Conservation (phyloP, 2,329 filamentous ascomycete species). For the Trichophyton schoenleinii region DNA sequence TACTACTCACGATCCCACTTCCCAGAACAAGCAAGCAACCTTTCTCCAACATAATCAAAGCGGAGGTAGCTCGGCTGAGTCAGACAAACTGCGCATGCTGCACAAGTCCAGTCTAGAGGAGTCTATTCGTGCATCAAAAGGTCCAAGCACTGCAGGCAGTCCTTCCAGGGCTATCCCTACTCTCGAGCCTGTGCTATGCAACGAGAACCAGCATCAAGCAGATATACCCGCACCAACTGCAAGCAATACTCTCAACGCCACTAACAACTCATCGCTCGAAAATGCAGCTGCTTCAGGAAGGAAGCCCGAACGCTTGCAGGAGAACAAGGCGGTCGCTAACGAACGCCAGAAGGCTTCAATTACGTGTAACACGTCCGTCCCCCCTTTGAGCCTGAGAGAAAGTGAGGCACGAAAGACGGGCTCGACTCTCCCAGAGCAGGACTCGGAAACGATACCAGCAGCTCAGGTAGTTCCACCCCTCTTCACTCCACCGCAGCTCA, state of each 20-base stretch:
- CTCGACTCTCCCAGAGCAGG: background rate
- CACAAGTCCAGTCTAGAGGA: background rate
- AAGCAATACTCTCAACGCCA: background rate
- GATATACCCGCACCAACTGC: background rate
- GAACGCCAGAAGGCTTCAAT: background rate
- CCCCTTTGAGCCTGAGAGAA: background rate
- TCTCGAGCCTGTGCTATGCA: background rate
- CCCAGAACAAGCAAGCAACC: background rate
- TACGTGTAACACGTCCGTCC: background rate
- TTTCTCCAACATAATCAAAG: background rate
- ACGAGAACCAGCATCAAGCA: background rate
- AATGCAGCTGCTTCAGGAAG: background rate
- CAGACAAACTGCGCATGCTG: background rate
- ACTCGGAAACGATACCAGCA: background rate
- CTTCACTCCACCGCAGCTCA: background rate
- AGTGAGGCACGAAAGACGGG: background rate
- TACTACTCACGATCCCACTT: background rate
- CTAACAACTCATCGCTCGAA: background rate
- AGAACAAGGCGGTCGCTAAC: background rate
- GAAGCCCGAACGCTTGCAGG: background rate
- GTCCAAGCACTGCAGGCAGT: background rate
- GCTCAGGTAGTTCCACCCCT: background rate
- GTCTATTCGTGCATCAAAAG: background rate
- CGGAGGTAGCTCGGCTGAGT: background rate
- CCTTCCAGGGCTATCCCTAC: background rate